Conservation (phyloP, 2,329 filamentous ascomycete genomes). For the Fusarium floridanum region DNA sequence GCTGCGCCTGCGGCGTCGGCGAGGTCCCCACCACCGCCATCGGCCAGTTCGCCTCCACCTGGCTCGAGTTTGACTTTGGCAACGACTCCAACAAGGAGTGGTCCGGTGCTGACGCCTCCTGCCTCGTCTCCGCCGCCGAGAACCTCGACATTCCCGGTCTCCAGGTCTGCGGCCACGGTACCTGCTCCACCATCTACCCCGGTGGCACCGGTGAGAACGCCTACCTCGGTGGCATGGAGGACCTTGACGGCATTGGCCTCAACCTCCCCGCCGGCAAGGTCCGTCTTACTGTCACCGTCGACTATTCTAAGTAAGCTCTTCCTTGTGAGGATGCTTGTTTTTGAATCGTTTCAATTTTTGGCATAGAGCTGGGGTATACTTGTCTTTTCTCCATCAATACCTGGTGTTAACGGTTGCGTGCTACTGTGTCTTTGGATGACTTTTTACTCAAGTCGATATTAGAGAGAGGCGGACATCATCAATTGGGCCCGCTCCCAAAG, state of each 20-base stretch:
- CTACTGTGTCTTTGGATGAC: slow-evolving; percentile 26
- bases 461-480: neutral
- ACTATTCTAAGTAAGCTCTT: slow-evolving; percentile 37
- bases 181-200: slow-evolving; percentile 58
- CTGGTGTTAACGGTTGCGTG: slow-evolving; percentile 42
- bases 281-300: slow-evolving; percentile 50
- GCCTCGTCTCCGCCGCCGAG: slow-evolving; percentile 57
- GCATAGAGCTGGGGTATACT: slow-evolving; percentile 25
- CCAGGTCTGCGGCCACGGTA: slow-evolving; percentile 54
- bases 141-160: slow-evolving; percentile 52
- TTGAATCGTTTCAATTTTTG: slow-evolving; percentile 14
- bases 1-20: slow-evolving; percentile 58
- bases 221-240: slow-evolving; percentile 55
- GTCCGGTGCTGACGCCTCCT: slow-evolving; percentile 65
- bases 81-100: slow-evolving; percentile 60
- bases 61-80: slow-evolving; percentile 65
- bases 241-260: slow-evolving; percentile 55
- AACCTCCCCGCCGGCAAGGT: slow-evolving; percentile 51
- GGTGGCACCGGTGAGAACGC: slow-evolving; percentile 54
- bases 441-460: slow-evolving; percentile 1
- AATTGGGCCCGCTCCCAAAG: neutral
- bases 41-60: slow-evolving; percentile 60
- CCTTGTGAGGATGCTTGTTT: slow-evolving; percentile 24
- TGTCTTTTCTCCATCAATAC: slow-evolving; percentile 33
- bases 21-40: slow-evolving; percentile 50